A percentile compares a stretch with the other conserved stretches of the same genome.
These are phyloP conservation scores for Sodiomyces alkalinus DNA, from an alignment of 2,329 filamentous ascomycete genomes.

Conservation along the genomic window DNA sequence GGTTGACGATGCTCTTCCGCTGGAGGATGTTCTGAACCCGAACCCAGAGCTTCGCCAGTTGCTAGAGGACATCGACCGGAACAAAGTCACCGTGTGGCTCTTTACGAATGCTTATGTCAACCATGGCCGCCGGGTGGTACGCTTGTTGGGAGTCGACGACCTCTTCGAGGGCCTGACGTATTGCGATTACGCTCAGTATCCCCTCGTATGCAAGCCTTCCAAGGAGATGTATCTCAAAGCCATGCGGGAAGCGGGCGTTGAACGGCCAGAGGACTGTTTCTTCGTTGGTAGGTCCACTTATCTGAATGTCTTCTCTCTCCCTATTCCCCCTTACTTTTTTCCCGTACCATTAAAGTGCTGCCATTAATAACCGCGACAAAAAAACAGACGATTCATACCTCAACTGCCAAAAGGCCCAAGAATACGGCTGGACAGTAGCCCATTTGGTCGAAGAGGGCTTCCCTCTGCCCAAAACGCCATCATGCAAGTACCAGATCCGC, in stretches of 20 bases:
- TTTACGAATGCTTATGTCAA: slow-evolving; percentile 93
- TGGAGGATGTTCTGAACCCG: slow-evolving; percentile 72
- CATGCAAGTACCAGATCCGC: slow-evolving; percentile 60
- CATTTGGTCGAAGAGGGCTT: slow-evolving; percentile 74
- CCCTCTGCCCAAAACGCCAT: slow-evolving; percentile 43
- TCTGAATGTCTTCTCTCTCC: too few relatives aligned
- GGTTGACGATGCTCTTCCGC: slow-evolving; percentile 85
- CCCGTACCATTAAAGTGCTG: too few relatives aligned
- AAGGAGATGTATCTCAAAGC: slow-evolving; percentile 74
- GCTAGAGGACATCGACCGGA: slow-evolving; percentile 67
- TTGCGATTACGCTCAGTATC: slow-evolving; percentile 67
- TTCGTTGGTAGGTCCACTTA: slow-evolving; percentile 69
- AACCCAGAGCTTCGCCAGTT: slow-evolving; percentile 59
- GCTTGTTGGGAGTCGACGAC: slow-evolving; percentile 67
- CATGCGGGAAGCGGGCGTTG: slow-evolving; percentile 67
- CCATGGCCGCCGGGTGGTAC: slow-evolving; percentile 71
- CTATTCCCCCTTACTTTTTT: too few relatives aligned
- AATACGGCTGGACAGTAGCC: slow-evolving; percentile 71
- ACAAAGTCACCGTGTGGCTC: slow-evolving; percentile 80
- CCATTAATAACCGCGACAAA: too few relatives aligned
- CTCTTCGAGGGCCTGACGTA: slow-evolving; percentile 90
- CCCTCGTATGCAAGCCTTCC: slow-evolving; percentile 77
- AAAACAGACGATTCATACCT: slow-evolving; percentile 64
- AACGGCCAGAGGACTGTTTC: slow-evolving; percentile 58
- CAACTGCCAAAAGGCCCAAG: slow-evolving; percentile 65